Percentiles rank a stretch among this genome's conserved stretches.
Conservation (phyloP, 2,329 filamentous ascomycete genomes). For the Alternaria atra region DNA sequence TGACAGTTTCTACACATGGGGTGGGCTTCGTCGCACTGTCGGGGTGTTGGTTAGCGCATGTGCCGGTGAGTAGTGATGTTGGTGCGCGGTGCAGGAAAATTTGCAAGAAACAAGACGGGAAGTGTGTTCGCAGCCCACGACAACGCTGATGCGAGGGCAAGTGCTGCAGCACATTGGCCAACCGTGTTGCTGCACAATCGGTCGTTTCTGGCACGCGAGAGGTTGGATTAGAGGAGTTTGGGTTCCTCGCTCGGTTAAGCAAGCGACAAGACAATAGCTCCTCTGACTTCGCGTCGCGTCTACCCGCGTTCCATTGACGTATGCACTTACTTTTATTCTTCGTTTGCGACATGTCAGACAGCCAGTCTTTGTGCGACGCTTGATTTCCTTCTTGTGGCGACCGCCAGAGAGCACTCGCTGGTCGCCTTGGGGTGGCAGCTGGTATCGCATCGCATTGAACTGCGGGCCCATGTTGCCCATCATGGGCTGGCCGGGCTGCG, state of each 20-base stretch:
- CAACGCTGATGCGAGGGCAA: neutral
- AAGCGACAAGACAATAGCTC: slow-evolving; percentile 26
- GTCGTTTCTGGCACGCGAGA: slow-evolving; percentile 9
- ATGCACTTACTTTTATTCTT: slow-evolving; percentile 72
- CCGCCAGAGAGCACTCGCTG: slow-evolving; percentile 67
- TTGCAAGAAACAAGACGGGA: neutral
- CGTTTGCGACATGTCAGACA: slow-evolving; percentile 67
- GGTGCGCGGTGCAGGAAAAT: slow-evolving; percentile 5
- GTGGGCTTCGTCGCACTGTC: slow-evolving; percentile 93
- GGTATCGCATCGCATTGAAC: slow-evolving; percentile 62
- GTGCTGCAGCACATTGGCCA: neutral
- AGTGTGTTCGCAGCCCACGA: neutral
- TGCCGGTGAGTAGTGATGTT: slow-evolving; percentile 19
- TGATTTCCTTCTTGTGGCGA: slow-evolving; percentile 77
- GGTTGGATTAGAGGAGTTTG: slow-evolving; percentile 33
- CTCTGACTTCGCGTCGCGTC: slow-evolving; percentile 39
- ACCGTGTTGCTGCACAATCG: slow-evolving; percentile 2
- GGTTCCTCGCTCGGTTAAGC: slow-evolving; percentile 49
- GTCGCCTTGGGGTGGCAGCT: slow-evolving; percentile 61
- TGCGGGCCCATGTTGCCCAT: slow-evolving; percentile 60
- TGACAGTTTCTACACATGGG: slow-evolving; percentile 90
- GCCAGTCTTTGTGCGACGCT: slow-evolving; percentile 77
- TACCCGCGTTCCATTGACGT: slow-evolving; percentile 36
- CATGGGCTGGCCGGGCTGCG: slow-evolving; percentile 59
- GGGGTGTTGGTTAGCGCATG: slow-evolving; percentile 37